Percentiles rank a stretch among this genome's conserved stretches.
Evolutionary conservation across 2,329 filamentous ascomycete genomes (phyloP).

Genomic region (Simplicillium sp.): DNA sequence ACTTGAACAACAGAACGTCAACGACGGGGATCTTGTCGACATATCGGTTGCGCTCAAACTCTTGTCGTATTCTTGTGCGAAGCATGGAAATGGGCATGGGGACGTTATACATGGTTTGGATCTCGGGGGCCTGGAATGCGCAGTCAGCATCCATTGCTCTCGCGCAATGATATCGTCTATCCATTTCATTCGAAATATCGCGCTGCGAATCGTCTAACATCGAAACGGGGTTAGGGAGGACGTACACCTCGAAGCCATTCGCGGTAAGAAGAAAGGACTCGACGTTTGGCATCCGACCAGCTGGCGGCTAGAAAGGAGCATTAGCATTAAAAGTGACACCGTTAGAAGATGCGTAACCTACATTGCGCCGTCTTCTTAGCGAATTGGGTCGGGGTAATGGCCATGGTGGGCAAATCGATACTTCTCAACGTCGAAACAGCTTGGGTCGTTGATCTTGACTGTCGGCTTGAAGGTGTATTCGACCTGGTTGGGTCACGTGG

Average conservation of each 20-base stretch:
- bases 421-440: slow-evolving; percentile 17
- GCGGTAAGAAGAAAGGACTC: slow-evolving; percentile 83
- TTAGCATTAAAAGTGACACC: slow-evolving; percentile 22
- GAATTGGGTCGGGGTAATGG: slow-evolving; percentile 89
- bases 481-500: slow-evolving; percentile 17
- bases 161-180: no score
- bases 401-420: slow-evolving; percentile 50
- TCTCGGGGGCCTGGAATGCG: slow-evolving; percentile 70
- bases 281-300: slow-evolving; percentile 78
- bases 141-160: not conserved
- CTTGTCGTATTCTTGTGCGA: slow-evolving; percentile 88
- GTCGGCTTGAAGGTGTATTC: slow-evolving; percentile 14
- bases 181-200: no score
- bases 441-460: slow-evolving; percentile 19
- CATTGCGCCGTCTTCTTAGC: slow-evolving; percentile 72
- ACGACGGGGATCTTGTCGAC: slow-evolving; percentile 82
- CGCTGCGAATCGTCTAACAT: no score
- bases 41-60: slow-evolving; percentile 93
- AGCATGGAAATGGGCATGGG: slow-evolving; percentile 79
- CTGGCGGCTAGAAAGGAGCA: slow-evolving; percentile 56
- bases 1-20: slow-evolving; percentile 84
- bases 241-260: slow-evolving; percentile 95
- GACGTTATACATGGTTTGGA: slow-evolving; percentile 94
- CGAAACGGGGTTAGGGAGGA: slow-evolving; percentile 15
- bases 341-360: slow-evolving; percentile 31